phyloP scores from a whole-genome alignment of 257 asterid species.

The Knoxia roxburghii region DNA sequence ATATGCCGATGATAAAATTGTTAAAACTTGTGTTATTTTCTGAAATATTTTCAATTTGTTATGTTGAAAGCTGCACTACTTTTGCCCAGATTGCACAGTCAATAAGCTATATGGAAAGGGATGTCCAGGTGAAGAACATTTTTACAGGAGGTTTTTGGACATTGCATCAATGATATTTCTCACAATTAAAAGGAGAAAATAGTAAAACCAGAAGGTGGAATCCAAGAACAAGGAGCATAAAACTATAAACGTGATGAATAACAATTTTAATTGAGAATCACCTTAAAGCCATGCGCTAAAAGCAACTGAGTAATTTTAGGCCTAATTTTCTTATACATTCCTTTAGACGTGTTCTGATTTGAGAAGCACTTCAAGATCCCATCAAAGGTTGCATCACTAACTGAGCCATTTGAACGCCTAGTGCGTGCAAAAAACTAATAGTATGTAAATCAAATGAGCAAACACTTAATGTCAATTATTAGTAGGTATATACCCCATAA shows the following conservation, averaged over 20 bases:
- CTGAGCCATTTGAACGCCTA: slow-evolving; percentile 42
- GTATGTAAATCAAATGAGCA: slow-evolving; percentile 14
- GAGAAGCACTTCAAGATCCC: slow-evolving; percentile 66
- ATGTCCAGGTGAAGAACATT: too few species aligned
- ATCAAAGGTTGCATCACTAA: slow-evolving; percentile 39
- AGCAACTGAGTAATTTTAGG: slow-evolving; percentile 63
- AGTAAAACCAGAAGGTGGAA: background rate
- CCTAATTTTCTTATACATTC: slow-evolving; percentile 53
- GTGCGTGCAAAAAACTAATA: slow-evolving; percentile 63
- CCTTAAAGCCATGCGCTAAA: slow-evolving; percentile 79
- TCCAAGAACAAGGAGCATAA: background rate
- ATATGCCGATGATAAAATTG: slow-evolving; percentile 6
- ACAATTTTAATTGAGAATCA: slow-evolving; percentile 18
- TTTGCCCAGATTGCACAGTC: background rate
- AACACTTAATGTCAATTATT: background rate
- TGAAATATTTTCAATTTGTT: background rate
- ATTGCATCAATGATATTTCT: background rate
- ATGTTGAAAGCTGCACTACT: background rate
- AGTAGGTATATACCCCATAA: background rate
- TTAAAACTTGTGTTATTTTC: background rate
- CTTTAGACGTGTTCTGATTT: slow-evolving; percentile 49
- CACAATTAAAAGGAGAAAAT: too few species aligned
- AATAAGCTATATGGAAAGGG: too few species aligned
- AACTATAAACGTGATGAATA: slow-evolving; percentile 3
- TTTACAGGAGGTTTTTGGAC: too few species aligned